These are phyloP conservation scores for Starmerella bacillaris DNA, from an alignment of 805 yeast species.

Conservation along the genomic window DNA sequence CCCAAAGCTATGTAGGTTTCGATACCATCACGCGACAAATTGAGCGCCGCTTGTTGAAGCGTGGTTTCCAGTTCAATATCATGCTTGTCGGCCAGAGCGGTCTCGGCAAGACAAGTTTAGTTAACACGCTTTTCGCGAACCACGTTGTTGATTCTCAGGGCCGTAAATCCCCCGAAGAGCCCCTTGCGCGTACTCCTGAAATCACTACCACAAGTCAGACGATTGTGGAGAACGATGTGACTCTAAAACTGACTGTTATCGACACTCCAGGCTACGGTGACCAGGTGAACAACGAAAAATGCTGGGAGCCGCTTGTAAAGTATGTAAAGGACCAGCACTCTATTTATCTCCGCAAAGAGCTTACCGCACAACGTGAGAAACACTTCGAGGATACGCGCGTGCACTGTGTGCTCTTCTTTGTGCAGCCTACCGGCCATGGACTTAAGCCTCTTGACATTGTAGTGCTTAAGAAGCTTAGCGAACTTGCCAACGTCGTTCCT, in stretches of 20 bases:
- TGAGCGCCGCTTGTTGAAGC: conserved; percentile 73
- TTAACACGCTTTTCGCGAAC: conserved; percentile 78
- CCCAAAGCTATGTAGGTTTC: conserved; percentile 78
- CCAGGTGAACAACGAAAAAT: conserved; percentile 82
- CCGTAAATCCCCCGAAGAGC: conserved; percentile 46
- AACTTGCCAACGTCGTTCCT: conserved; percentile 86
- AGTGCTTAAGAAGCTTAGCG: conserved; percentile 70
- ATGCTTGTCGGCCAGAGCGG: conserved; percentile 90
- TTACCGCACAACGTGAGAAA: conserved; percentile 83
- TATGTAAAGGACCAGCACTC: conserved; percentile 92
- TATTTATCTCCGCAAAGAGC: conserved; percentile 74
- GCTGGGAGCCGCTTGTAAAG: conserved; percentile 92
- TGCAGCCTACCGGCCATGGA: conserved; percentile 79
- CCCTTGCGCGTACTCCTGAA: conserved; percentile 73
- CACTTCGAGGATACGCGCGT: conserved; percentile 73
- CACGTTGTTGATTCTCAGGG: conserved; percentile 61
- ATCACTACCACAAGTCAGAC: conserved; percentile 32
- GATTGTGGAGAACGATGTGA: conserved; percentile 71
- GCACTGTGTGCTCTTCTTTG: conserved; percentile 79
- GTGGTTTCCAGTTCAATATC: conserved; percentile 85
- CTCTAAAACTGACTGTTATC: conserved; percentile 67
- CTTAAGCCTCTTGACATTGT: conserved; percentile 66
- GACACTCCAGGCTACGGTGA: conserved; percentile 99
- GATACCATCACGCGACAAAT: conserved; percentile 92
- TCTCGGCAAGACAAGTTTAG: conserved; percentile 78